A percentile compares a stretch with the other conserved stretches of the same genome.
Evolutionary conservation across 257 asterid species (phyloP).

Genomic region (Solanum lignicaule): DNA sequence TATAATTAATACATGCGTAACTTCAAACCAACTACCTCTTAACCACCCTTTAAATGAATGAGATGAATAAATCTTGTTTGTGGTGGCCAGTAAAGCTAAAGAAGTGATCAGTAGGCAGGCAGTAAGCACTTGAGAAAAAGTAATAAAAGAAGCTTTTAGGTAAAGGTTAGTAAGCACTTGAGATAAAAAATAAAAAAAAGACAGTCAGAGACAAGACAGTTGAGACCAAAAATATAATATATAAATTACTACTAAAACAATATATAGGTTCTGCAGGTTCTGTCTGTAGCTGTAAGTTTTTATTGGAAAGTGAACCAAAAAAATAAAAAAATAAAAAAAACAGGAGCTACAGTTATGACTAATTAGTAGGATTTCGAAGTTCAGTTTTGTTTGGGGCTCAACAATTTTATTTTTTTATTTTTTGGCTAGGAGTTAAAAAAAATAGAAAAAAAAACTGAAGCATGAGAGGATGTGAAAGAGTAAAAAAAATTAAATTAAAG

Average conservation of each 20-base stretch:
- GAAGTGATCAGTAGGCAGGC: not conserved
- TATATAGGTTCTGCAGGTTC: conserved; percentile 16
- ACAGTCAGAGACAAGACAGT: conserved; percentile 58
- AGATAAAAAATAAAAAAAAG: not conserved
- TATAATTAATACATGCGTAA: no score
- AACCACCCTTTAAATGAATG: no score
- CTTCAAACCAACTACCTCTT: no score
- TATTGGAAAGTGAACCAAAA: conserved; percentile 31
- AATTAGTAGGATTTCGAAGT: conserved; percentile 11
- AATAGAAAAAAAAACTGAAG: not conserved
- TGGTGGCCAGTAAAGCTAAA: not conserved
- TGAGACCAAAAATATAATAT: conserved; percentile 7
- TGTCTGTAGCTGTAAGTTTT: conserved; percentile 8
- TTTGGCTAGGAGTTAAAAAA: conserved; percentile 11
- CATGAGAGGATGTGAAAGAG: not conserved
- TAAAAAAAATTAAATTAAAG: not conserved
- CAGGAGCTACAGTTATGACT: conserved; percentile 1
- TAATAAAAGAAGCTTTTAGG: not conserved
- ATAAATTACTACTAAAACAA: not conserved
- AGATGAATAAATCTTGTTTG: no score
- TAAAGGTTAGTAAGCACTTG: not conserved
- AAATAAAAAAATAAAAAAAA: no score
- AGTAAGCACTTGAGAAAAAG: conserved; percentile 16
- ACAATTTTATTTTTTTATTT: conserved; percentile 3
- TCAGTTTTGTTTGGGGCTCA: conserved; percentile 10